These are phyloP conservation scores for Rhodosporidiobolus sp. DNA, from an alignment of 768 basidiomycete species.

Conservation along the genomic window DNA sequence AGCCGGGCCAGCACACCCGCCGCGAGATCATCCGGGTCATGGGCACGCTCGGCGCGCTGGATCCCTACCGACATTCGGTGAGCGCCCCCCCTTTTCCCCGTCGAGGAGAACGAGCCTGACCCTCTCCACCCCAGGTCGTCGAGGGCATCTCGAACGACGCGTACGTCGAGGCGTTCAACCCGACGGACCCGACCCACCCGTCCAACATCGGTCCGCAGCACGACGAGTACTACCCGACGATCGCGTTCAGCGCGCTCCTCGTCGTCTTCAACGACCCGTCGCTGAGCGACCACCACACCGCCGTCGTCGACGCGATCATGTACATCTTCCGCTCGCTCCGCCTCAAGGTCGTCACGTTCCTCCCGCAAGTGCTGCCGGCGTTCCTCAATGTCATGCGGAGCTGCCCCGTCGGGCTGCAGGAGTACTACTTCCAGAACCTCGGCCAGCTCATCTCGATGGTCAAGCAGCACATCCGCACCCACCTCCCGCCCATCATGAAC, in stretches of 20 bases:
- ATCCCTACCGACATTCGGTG: constrained; percentile 93
- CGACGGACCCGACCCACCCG: constrained; percentile 51
- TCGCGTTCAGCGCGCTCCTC: constrained; percentile 83
- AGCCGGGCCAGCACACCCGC: constrained; percentile 62
- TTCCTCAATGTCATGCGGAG: constrained; percentile 82
- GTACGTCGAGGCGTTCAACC: constrained; percentile 59
- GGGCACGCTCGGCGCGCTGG: constrained; percentile 90
- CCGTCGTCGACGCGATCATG: constrained; percentile 96
- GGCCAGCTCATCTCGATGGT: constrained; percentile 93
- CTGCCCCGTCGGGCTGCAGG: constrained; percentile 72
- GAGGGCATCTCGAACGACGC: constrained; percentile 60
- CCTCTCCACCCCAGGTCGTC: constrained; percentile 42
- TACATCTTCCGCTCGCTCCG: constrained; percentile 98
- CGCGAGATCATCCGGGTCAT: constrained; percentile 91
- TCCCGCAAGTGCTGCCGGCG: constrained; percentile 95
- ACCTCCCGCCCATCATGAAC: constrained; percentile 76
- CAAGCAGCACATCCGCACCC: constrained; percentile 93
- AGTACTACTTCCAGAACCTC: constrained; percentile 90
- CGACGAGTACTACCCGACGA: constrained; percentile 96
- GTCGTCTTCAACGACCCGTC: constrained; percentile 84
- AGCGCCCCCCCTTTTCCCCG: constrained; percentile 33
- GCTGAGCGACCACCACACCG: constrained; percentile 79
- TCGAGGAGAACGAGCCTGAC: constrained; percentile 48
- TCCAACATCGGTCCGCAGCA: constrained; percentile 45
- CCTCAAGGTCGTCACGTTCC: constrained; percentile 87